Base-by-base conservation (phyloP, 2,329 filamentous ascomycete genomes). In the Neobulgaria alba region DNA sequence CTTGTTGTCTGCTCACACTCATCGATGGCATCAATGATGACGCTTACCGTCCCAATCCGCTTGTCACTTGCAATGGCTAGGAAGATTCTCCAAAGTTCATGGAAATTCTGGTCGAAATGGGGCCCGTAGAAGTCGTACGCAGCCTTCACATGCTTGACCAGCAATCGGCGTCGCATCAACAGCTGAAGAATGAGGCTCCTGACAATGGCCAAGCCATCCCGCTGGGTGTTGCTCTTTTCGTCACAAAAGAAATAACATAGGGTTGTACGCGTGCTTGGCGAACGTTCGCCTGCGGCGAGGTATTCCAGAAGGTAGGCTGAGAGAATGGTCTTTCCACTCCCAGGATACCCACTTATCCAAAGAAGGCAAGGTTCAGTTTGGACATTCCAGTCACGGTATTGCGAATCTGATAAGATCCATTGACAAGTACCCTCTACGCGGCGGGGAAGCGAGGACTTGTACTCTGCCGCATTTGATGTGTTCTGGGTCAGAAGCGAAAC, bases 401-500 rank as follows among this genome's bases (percentile, higher is more conserved):
- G 7, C 23, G 23, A 7, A 7, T 12, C 12, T 12, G 7, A 7
- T 12, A 26, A 26, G 12, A 26, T 12, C 23, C 23, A 26, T 12
- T 26, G 7, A 26, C 23, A 26, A 7, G 23, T 26, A 7, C 23
- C 23, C 23, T 26, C 23, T 7, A 26, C 23, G 7, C 23, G 7
- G 23, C 23, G 30, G 4, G 59, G 56, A 35, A 61, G 54, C 40
- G 46, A 34, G 14, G 49, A 49, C 38, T 50, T 55, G 41, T 63
- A 60, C 29, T 62, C 57, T 29, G 48, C 41, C 4, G 57, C 45
- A 39, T 60, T 49, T 40, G 49, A 56, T 18, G 42, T 54, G 40
- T 60, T 48, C 26, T 47, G 42, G 12, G 33, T 54, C 10, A 64
- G 52, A 2, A 63, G 55, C 26, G 35, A 3, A 3, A 63, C 46